Evolutionary conservation across 352 stramenopile genomes (phyloP), one percentile per base, ranked within the genome.

Genomic region (Phytopythium montanum): DNA sequence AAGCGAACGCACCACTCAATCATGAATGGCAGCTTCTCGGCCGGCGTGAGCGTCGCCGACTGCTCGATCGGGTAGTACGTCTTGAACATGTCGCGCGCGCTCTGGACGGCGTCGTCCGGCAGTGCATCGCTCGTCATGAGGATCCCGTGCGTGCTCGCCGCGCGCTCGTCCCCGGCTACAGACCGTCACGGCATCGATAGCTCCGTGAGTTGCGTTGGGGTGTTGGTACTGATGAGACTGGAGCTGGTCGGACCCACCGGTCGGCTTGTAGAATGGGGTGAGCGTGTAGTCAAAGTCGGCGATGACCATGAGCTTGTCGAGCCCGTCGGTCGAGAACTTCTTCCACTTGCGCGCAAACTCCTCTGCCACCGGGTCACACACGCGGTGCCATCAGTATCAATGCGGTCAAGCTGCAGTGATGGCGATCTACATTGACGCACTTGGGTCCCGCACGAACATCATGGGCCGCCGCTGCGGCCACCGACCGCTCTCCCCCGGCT

Each of bases 221-320:
- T n/a, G n/a, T n/a, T n/a, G n/a, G n/a, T n/a, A n/a, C n/a, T n/a
- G n/a, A n/a, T n/a, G n/a, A n/a, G n/a, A n/a, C n/a, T n/a, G n/a
- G n/a, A n/a, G n/a, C n/a, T n/a, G n/a, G n/a, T 34, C 31, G 5
- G 31, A 34, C 31, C 10, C 42, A 54, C 46, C 26, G 16, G 65
- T 72, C 25, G 70, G 64, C 34, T 81, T 87, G 66, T 76, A 88
- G 25, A 80, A 79, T 10, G 81, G 77, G 36, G 84, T 92, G 53
- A 94, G 69, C 39, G 85, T 94, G 25, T 90, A 85, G 65, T 94
- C 85, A 65, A 94, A 94, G 60, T 94, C 85, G 2, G 85, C 70
- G 56, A 94, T 94, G 55, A 94, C 78, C 36, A 94, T 64, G 28
- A 94, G 75, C 57, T 86, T 78, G 56, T 85, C 70, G 12, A 88